Conservation (phyloP, 2,329 filamentous ascomycete species). For the Purpureocillium lavendulum region DNA sequence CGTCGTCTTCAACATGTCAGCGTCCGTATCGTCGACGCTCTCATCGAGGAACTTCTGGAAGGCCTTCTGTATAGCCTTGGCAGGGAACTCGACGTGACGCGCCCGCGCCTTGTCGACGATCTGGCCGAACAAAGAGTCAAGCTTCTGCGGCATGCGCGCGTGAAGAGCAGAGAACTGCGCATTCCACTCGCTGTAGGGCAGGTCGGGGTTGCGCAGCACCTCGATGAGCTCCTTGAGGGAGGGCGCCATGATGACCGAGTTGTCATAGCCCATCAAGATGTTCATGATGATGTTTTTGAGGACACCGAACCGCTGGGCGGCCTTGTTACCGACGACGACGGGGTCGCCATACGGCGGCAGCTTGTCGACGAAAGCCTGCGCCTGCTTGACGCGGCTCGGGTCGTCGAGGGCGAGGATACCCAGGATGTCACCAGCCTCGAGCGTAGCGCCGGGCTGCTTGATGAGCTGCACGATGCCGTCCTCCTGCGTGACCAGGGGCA, state of each 20-base stretch:
- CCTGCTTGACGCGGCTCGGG: constrained; percentile 92
- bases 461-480: constrained; percentile 96
- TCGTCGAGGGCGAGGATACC: constrained; percentile 94
- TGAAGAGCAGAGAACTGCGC: constrained; percentile 95
- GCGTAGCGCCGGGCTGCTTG: constrained; percentile 96
- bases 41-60: constrained; percentile 87
- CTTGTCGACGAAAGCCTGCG: constrained; percentile 85
- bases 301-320: constrained; percentile 76
- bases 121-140: constrained; percentile 73
- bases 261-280: constrained; percentile 90
- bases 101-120: constrained; percentile 76
- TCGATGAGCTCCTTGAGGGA: constrained; percentile 85
- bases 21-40: constrained; percentile 65
- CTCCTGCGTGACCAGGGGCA: constrained; percentile 91
- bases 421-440: constrained; percentile 97
- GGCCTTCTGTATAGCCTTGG: constrained; percentile 76
- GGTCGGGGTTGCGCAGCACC: constrained; percentile 78
- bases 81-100: constrained; percentile 80
- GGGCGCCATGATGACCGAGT: constrained; percentile 88
- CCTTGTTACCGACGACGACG: constrained; percentile 82
- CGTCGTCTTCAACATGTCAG: constrained; percentile 61
- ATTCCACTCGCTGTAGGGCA: constrained; percentile 95
- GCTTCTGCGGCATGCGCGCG: constrained; percentile 90
- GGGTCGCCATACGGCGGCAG: constrained; percentile 81
- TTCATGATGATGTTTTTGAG: constrained; percentile 73